Base-by-base conservation (phyloP, 495 filamentous ascomycete species). In the Trichocladium uniseriatum region DNA sequence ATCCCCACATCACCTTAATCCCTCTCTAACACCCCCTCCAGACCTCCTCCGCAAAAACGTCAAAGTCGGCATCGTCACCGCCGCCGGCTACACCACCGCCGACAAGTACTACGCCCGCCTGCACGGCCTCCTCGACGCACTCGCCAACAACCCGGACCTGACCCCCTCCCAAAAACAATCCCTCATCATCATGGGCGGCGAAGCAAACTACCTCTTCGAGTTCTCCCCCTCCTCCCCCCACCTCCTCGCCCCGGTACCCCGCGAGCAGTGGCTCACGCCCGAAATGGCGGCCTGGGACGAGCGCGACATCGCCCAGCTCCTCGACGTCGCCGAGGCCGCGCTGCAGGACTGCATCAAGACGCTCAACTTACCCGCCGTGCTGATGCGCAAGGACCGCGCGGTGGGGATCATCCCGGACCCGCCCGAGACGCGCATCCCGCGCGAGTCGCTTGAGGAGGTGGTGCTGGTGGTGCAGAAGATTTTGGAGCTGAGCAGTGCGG, bases 381-480 rank as follows among this genome's bases (percentile, higher is more conserved):
- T 97, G 3, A 70, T 97, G 38, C 80, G 94, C 42, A 99, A 99
- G 68, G 84, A 94, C 61, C 82, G 90, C 7, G 92, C 92, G 2
- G 92, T 97, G 0, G 94, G 94, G 11, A 92, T 98, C 43, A 75
- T 96, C 62, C 79, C 90, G 51, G 52, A 66, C 16, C 53, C 65
- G 9, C 62, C 74, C 5, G 72, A 72, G 0, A 66, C 75, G 11
- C 84, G 82, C 38, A 87, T 97, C 58, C 74, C 80, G 15, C 81
- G 94, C 2, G 94, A 99, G 65, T 83, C 85, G 45, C 75, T 97
- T 15, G 92, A 99, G 63, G 94, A 99, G 69, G 96, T 90, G 0
- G 94, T 99, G 0, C 73, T 99, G 8, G 87, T 89, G 3, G 87
- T 88, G 18, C 91, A 96, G 58, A 94, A 94, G 65, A 86, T 86